A percentile compares a stretch with the other conserved stretches of the same genome.
Conservation (phyloP, 2,329 filamentous ascomycete species). For the Diaporthe australafricana region DNA sequence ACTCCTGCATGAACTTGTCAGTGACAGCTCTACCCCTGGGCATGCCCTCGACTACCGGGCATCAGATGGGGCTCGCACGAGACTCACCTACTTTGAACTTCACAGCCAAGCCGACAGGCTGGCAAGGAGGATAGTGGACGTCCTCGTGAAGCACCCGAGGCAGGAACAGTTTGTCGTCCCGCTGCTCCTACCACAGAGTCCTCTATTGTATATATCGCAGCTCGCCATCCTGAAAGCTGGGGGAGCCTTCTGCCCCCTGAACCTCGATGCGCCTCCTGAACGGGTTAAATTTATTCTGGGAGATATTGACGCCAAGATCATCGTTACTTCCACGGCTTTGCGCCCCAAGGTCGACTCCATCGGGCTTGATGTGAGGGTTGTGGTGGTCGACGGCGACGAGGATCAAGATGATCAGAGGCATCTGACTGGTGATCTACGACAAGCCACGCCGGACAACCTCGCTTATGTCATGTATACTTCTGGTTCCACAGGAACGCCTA, state of each 20-base stretch:
- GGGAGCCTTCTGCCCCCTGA: constrained; percentile 86
- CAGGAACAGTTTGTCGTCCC: constrained; percentile 70
- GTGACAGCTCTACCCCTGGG: constrained; percentile 46
- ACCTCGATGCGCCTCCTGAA: constrained; percentile 81
- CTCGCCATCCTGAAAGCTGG: constrained; percentile 84
- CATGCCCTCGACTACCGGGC: constrained; percentile 74
- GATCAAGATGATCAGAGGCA: background rate
- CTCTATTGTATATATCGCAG: constrained; percentile 81
- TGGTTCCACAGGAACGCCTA: constrained; percentile 88
- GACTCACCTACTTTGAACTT: constrained; percentile 72
- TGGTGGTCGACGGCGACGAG: constrained; percentile 49
- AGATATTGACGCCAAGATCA: constrained; percentile 78
- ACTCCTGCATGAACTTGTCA: constrained; percentile 70
- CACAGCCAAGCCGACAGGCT: constrained; percentile 52
- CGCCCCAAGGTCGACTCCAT: constrained; percentile 52
- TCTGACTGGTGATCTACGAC: constrained; percentile 18
- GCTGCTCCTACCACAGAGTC: constrained; percentile 80
- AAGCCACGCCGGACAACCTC: constrained; percentile 55
- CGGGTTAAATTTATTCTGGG: constrained; percentile 82
- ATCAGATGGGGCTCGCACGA: constrained; percentile 55
- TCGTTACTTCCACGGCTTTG: constrained; percentile 72
- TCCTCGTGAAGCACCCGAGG: constrained; percentile 3
- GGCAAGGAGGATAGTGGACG: constrained; percentile 29
- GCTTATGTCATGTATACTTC: constrained; percentile 97
- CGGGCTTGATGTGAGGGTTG: constrained; percentile 44